Base-by-base conservation (phyloP, 345 rosid genomes). In the Gossypium mustelinum region DNA sequence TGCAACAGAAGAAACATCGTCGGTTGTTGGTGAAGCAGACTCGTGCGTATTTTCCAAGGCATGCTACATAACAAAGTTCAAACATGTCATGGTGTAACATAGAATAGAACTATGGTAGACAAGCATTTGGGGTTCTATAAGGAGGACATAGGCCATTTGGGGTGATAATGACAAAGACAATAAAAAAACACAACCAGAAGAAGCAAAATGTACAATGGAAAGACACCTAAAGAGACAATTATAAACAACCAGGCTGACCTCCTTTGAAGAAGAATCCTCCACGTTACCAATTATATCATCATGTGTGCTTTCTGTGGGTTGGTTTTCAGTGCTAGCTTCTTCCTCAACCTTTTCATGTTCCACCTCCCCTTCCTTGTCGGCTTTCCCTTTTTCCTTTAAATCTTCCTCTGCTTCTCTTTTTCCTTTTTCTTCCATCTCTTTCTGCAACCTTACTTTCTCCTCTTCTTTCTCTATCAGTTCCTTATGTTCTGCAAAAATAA, bases 391-490 rank as follows among this genome's bases (percentile, higher is more conserved):
- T 73, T 78, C 88, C 52, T 47, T 70, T 24, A 77, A 77, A 73
- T 85, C 83, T 41, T 86, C 87, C 80, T 84, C 97, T 70, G 94
- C 91, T 78, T 89, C 94, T 80, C 85, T 89, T 73, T 78, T 85
- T 77, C 85, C 89, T 73, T 81, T 87, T 78, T 89, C 94, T 83
- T 90, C 94, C 65, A 89, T 89, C 82, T 89, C 98, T 85, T 85
- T 91, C 78, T 85, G 89, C 56, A 85, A 44, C 25, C 85, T 89
- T 69, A 85, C 93, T 82, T 84, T 89, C 84, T 93, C 93, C 84
- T 95, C 97, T 50, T 81, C 84, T 78, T 86, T 90, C 78, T 95
- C 98, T 76, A 95, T 88, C 77, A 79, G 91, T 84, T 93, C 98
- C 79, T 93, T 95, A 65, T 64, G 90, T 20, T 89, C 99, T 95